Percentiles rank a stretch among this genome's conserved stretches.
phyloP scores from a whole-genome alignment of 352 stramenopile species.

The Phytophthora nicotianae region DNA sequence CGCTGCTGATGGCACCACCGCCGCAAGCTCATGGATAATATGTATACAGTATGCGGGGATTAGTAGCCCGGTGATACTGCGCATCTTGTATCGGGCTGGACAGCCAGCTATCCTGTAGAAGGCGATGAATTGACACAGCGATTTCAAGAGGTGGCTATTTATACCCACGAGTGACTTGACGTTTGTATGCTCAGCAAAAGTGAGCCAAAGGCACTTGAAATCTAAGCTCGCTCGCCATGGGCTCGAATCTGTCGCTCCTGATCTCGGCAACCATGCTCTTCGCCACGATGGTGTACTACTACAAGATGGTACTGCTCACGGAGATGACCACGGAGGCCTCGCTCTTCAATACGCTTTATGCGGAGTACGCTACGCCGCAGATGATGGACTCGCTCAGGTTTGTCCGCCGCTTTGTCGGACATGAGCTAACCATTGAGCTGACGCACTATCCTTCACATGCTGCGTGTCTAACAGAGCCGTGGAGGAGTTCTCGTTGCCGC shows the following conservation, averaged over 20 bases:
- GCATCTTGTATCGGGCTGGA: no score
- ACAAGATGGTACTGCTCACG: conserved; percentile 75
- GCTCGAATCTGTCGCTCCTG: conserved; percentile 52
- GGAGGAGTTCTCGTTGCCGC: conserved; percentile 56
- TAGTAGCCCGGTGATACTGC: no score
- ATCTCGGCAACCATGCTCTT: conserved; percentile 64
- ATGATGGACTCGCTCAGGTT: conserved; percentile 66
- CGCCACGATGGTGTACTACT: conserved; percentile 71
- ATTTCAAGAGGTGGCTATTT: conserved; percentile 4
- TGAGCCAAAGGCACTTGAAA: background rate
- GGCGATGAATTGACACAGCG: background rate
- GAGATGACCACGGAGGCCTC: conserved; percentile 72
- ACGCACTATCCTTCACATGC: background rate
- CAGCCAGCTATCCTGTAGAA: conserved; percentile 3
- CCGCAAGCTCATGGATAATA: no score
- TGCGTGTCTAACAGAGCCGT: conserved; percentile 39
- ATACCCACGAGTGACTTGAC: background rate
- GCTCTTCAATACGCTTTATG: conserved; percentile 80
- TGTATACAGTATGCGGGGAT: no score
- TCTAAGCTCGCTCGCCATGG: conserved; percentile 27
- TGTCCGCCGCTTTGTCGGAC: conserved; percentile 5
- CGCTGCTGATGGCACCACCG: no score
- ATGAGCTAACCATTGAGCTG: background rate
- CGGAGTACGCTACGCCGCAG: conserved; percentile 65
- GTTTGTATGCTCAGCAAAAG: no score